Percentiles rank a stretch among this genome's conserved stretches.
phyloP scores from a whole-genome alignment of 768 basidiomycete species.

The Exidia glandulosa region DNA sequence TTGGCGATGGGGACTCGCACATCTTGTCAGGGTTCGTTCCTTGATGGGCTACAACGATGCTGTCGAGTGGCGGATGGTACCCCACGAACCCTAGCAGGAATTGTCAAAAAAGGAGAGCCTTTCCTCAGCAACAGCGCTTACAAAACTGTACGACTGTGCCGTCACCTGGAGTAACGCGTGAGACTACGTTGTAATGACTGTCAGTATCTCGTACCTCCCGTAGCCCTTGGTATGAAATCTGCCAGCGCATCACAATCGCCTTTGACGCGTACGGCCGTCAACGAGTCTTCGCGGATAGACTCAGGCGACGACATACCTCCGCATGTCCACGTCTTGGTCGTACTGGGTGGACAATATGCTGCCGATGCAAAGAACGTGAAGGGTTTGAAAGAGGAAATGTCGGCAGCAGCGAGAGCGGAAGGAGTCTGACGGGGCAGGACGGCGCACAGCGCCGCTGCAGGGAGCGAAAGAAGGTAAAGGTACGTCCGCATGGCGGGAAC shows the following conservation, averaged over 20 bases:
- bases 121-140: neutral
- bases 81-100: slow-evolving; percentile 22
- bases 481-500: neutral
- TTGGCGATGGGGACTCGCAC: slow-evolving; percentile 7
- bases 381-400: neutral
- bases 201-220: too few relatives aligned
- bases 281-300: neutral
- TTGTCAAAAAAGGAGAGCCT: neutral
- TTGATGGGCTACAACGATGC: slow-evolving; percentile 31
- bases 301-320: slow-evolving; percentile 7
- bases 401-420: neutral
- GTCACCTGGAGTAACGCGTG: too few relatives aligned
- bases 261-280: neutral
- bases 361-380: slow-evolving; percentile 1
- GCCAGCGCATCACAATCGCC: slow-evolving; percentile 20
- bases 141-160: neutral
- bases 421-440: neutral
- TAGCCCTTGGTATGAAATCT: slow-evolving; percentile 16
- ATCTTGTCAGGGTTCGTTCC: slow-evolving; percentile 26
- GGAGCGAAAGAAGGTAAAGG: neutral
- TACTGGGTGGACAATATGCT: slow-evolving; percentile 25
- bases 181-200: too few relatives aligned
- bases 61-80: slow-evolving; percentile 20
- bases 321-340: slow-evolving; percentile 25
- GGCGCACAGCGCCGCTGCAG: neutral